These are phyloP conservation scores for Paspalum notatum DNA, from an alignment of 176 grass and related monocot genomes.

Conservation along the genomic window DNA sequence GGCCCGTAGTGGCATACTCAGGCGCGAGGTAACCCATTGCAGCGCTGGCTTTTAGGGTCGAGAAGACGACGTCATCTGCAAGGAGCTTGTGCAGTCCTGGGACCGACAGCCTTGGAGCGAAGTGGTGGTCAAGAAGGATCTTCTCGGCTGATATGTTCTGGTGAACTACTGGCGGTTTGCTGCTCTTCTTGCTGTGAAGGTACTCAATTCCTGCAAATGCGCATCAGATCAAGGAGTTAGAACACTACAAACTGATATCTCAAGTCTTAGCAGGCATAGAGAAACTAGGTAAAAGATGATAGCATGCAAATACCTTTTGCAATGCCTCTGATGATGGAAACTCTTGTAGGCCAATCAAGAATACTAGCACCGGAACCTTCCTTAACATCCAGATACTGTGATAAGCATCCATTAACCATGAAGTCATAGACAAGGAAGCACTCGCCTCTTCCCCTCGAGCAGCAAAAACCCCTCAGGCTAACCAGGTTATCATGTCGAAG, in stretches of 20 bases:
- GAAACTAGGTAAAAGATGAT: background rate
- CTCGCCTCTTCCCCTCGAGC: conserved; percentile 81
- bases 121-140: conserved; percentile 81
- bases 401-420: conserved; percentile 73
- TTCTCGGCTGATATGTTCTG: conserved; percentile 93
- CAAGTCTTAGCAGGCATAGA: background rate
- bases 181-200: conserved; percentile 69
- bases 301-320: conserved; percentile 59
- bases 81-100: conserved; percentile 90
- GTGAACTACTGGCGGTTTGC: conserved; percentile 76
- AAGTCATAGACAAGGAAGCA: conserved; percentile 94
- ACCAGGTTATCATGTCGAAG: conserved; percentile 87
- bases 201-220: conserved; percentile 76
- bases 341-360: conserved; percentile 87
- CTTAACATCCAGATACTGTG: conserved; percentile 63
- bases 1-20: conserved; percentile 65
- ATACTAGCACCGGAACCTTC: conserved; percentile 38
- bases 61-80: conserved; percentile 85
- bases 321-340: conserved; percentile 85
- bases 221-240: background rate
- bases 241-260: too few relatives aligned
- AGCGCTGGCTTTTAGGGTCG: conserved; percentile 81
- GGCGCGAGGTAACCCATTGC: conserved; percentile 93
- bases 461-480: conserved; percentile 84
- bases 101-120: conserved; percentile 53